Evolutionary conservation across 2,329 filamentous ascomycete species (phyloP), one percentile per base, ranked within the genome.

Genomic region (Penicillium sp.): DNA sequence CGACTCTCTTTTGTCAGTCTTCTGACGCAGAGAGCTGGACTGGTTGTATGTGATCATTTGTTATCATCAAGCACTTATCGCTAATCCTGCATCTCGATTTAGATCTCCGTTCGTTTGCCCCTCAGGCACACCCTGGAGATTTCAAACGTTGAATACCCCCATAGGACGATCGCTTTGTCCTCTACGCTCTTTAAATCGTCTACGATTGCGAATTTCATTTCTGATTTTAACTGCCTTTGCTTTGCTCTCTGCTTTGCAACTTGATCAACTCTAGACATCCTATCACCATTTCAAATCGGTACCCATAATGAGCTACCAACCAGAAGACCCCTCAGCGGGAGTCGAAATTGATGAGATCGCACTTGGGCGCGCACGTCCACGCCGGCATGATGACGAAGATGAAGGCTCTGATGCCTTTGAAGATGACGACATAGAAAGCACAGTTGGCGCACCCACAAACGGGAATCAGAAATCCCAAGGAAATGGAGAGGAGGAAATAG

Each of bases 381-480:
- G 90, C 65, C 84, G 88, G 71, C 86, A 89, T 69, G 92, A 92
- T 69, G 89, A 96, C 70, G 92, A 96, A 64, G 92, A 96, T 70
- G 93, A 95, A 66, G 89, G 90, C 68, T 91, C 89, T 39, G 91
- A 96, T 67, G 84, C 82, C 46, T 88, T 89, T 66, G 90, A 92
- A 63, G 90, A 94, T 61, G 92, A 97, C 61, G 90, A 95, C 65
- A 72, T 82, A 57, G 85, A 88, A 71, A 88, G 85, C 68, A 79
- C 96, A 71, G 88, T 89, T 42, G 97, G 92, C 71, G 87, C 90
- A 65, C 86, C 90, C 9, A 84, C 92, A 31, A 90, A 91, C 63
- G 89, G 88, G 46, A 81, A 88, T 72, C 87, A 86, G 66, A 88
- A 86, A 61, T 78, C 78, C 63, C 70, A 75, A 50, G 75, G 73